A percentile compares a stretch with the other conserved stretches of the same genome.
These are phyloP conservation scores for Knufia fluminis DNA, from an alignment of 2,329 filamentous ascomycete species.

Conservation along the genomic window DNA sequence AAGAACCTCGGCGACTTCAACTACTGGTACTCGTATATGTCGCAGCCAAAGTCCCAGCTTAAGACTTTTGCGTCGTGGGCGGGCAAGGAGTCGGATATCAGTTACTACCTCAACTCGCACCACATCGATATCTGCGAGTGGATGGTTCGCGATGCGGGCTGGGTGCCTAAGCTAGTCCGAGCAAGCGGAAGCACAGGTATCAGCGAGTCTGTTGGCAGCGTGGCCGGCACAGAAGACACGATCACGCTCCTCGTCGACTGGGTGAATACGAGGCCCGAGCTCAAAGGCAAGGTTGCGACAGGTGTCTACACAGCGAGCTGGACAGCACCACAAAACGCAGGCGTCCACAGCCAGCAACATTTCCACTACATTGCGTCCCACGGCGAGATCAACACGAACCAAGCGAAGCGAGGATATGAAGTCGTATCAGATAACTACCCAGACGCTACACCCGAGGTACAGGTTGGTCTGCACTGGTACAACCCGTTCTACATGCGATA, in stretches of 20 bases:
- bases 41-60: constrained; percentile 79
- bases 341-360: constrained; percentile 94
- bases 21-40: constrained; percentile 98
- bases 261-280: constrained; percentile 46
- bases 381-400: constrained; percentile 82
- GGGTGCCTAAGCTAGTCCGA: constrained; percentile 68
- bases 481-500: constrained; percentile 97
- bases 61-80: constrained; percentile 95
- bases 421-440: constrained; percentile 70
- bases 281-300: constrained; percentile 56
- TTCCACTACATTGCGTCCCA: constrained; percentile 85
- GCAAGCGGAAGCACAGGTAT: constrained; percentile 70
- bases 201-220: constrained; percentile 69
- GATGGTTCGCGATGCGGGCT: constrained; percentile 76
- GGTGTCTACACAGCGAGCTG: constrained; percentile 90
- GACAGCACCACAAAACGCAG: constrained; percentile 86
- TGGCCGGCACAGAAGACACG: constrained; percentile 76
- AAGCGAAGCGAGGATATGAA: constrained; percentile 90
- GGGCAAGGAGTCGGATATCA: constrained; percentile 83
- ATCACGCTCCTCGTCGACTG: constrained; percentile 86
- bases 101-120: constrained; percentile 92
- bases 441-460: constrained; percentile 39
- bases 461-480: constrained; percentile 58
- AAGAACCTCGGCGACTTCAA: constrained; percentile 86
- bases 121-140: constrained; percentile 88